phyloP scores from a whole-genome alignment of 768 basidiomycete genomes.

The Xanthoconium stramineum region DNA sequence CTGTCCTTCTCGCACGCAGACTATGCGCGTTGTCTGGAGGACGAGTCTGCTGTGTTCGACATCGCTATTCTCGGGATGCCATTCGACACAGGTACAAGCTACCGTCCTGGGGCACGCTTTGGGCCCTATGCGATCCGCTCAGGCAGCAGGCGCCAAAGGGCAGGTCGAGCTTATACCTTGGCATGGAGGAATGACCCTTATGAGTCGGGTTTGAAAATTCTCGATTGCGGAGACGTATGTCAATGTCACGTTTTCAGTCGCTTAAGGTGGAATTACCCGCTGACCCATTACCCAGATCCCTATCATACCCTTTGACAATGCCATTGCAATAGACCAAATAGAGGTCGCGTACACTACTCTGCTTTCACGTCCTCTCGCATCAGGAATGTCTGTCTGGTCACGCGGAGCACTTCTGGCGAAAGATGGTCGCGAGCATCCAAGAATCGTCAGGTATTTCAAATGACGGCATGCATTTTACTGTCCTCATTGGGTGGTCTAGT shows the following conservation, averaged over 20 bases:
- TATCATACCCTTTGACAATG: conserved; percentile 76
- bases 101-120: conserved; percentile 72
- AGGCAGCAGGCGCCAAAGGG: conserved; percentile 65
- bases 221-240: conserved; percentile 83
- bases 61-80: conserved; percentile 81
- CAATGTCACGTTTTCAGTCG: neutral
- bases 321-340: conserved; percentile 81
- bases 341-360: conserved; percentile 81
- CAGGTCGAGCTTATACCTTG: conserved; percentile 61
- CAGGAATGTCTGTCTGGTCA: conserved; percentile 18
- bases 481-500: conserved; percentile 10
- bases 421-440: conserved; percentile 66
- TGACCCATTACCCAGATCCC: conserved; percentile 51
- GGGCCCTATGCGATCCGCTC: conserved; percentile 84
- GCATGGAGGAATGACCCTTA: conserved; percentile 74
- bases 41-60: conserved; percentile 33
- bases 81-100: conserved; percentile 65
- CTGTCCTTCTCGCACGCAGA: conserved; percentile 81
- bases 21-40: conserved; percentile 38
- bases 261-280: neutral
- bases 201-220: conserved; percentile 48
- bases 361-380: conserved; percentile 51
- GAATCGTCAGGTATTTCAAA: conserved; percentile 55
- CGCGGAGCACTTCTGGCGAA: conserved; percentile 39
- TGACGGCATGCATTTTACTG: neutral